phyloP scores from a whole-genome alignment of 495 filamentous ascomycete species.

The Astrothelium subdiscretum region DNA sequence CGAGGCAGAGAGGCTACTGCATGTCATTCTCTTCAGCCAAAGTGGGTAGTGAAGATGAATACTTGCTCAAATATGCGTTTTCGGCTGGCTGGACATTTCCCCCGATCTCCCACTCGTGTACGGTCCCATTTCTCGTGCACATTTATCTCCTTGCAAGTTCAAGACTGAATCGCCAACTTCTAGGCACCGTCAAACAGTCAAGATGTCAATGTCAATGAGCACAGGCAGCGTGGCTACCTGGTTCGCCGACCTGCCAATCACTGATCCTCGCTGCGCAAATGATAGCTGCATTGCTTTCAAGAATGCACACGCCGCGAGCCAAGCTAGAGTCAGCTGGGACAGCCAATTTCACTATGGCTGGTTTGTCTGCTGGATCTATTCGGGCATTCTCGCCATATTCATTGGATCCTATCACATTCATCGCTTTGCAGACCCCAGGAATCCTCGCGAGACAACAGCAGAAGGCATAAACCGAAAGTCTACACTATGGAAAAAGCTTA shows the following conservation, averaged over 20 bases:
- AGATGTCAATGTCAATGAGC: slow-evolving; percentile 12
- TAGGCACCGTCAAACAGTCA: neutral
- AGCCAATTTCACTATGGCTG: slow-evolving; percentile 28
- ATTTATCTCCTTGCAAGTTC: neutral
- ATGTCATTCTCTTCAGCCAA: too few species aligned
- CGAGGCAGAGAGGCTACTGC: too few species aligned
- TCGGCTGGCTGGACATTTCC: neutral
- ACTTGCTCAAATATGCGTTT: too few species aligned
- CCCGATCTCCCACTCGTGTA: neutral
- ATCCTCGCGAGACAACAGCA: slow-evolving; percentile 6
- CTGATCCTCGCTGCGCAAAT: slow-evolving; percentile 26
- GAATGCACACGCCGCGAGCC: slow-evolving; percentile 13
- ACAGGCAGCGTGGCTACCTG: neutral
- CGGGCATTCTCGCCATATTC: slow-evolving; percentile 22
- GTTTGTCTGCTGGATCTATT: slow-evolving; percentile 27
- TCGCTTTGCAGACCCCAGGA: slow-evolving; percentile 1
- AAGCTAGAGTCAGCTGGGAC: slow-evolving; percentile 11
- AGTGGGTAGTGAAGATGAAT: too few species aligned
- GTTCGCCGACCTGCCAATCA: slow-evolving; percentile 24
- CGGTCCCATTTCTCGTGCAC: neutral
- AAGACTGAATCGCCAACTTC: neutral
- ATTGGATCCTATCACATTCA: slow-evolving; percentile 16
- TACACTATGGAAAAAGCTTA: slow-evolving; percentile 10
- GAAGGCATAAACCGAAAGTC: neutral
- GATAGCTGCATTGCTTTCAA: slow-evolving; percentile 28